Evolutionary conservation across 2,329 filamentous ascomycete genomes (phyloP).

Genomic region (Sclerotinia spermophila): DNA sequence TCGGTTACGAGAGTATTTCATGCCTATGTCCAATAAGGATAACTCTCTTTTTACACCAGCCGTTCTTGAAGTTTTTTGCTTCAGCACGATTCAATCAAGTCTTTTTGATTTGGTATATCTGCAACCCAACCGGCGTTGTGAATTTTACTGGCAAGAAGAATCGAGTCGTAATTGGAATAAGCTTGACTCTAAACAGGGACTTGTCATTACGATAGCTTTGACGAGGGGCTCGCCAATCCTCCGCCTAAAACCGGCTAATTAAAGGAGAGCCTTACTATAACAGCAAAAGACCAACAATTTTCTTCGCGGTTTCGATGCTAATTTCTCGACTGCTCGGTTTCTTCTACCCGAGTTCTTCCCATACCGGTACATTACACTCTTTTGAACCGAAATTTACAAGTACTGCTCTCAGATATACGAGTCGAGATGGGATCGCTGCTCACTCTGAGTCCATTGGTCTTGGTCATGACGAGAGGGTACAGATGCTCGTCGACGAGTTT

Average conservation of each 20-base stretch:
- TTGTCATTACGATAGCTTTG: background rate
- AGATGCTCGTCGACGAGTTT: background rate
- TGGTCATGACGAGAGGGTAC: background rate
- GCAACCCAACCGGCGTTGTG: background rate
- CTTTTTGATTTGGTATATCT: background rate
- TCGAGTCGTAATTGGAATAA: background rate
- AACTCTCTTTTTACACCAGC: background rate
- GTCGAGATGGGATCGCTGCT: too few relatives aligned
- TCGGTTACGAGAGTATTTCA: background rate
- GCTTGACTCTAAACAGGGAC: background rate
- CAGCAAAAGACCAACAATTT: background rate
- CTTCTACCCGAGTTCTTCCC: background rate
- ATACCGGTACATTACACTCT: too few relatives aligned
- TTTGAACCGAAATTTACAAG: background rate
- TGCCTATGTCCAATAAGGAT: background rate
- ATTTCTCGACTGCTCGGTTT: background rate
- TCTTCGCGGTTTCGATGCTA: background rate
- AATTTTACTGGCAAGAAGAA: background rate
- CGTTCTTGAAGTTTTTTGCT: background rate
- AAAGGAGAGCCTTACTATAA: background rate
- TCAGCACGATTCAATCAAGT: background rate
- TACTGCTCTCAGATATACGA: background rate
- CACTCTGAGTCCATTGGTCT: background rate
- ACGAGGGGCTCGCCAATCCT: background rate
- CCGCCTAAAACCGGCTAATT: background rate